These are phyloP conservation scores for Kondoa malvinella DNA, from an alignment of 768 basidiomycete genomes.

Conservation along the genomic window DNA sequence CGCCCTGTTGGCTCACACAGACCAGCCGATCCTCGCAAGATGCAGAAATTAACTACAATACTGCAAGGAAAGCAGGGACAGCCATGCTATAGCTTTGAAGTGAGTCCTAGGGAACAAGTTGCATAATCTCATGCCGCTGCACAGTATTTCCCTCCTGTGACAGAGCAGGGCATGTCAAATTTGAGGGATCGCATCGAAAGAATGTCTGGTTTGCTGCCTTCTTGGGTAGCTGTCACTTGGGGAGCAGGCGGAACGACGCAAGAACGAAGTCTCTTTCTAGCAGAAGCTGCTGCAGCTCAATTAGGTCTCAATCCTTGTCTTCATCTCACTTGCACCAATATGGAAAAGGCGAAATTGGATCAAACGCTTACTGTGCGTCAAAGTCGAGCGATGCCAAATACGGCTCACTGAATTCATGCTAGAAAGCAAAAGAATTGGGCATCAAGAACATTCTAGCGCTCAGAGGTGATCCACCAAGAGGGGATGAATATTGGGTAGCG, in stretches of 20 bases:
- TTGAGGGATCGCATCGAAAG: slow-evolving; percentile 71
- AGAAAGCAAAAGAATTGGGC: slow-evolving; percentile 61
- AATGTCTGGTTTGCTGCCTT: slow-evolving; percentile 54
- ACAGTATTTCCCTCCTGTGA: slow-evolving; percentile 81
- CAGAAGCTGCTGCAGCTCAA: slow-evolving; percentile 51
- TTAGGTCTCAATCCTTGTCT: slow-evolving; percentile 92
- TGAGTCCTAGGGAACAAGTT: neutral
- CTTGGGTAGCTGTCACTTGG: slow-evolving; percentile 89
- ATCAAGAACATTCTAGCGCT: slow-evolving; percentile 82
- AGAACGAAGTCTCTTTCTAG: slow-evolving; percentile 72
- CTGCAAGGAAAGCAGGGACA: neutral
- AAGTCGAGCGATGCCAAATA: slow-evolving; percentile 9
- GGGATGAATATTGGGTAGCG: slow-evolving; percentile 82
- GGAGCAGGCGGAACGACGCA: slow-evolving; percentile 88
- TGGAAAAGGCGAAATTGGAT: slow-evolving; percentile 92
- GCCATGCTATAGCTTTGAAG: slow-evolving; percentile 82
- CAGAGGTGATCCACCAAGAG: slow-evolving; percentile 85
- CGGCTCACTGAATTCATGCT: slow-evolving; percentile 8
- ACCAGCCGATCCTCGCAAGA: no score
- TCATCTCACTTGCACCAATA: slow-evolving; percentile 97
- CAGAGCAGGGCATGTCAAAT: slow-evolving; percentile 75
- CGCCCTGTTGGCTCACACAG: no score
- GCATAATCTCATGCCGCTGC: neutral
- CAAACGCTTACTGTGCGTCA: slow-evolving; percentile 60
- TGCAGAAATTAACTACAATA: neutral